Evolutionary conservation across 495 filamentous ascomycete genomes (phyloP).

Genomic region (Hypoxylon crocopeplum): DNA sequence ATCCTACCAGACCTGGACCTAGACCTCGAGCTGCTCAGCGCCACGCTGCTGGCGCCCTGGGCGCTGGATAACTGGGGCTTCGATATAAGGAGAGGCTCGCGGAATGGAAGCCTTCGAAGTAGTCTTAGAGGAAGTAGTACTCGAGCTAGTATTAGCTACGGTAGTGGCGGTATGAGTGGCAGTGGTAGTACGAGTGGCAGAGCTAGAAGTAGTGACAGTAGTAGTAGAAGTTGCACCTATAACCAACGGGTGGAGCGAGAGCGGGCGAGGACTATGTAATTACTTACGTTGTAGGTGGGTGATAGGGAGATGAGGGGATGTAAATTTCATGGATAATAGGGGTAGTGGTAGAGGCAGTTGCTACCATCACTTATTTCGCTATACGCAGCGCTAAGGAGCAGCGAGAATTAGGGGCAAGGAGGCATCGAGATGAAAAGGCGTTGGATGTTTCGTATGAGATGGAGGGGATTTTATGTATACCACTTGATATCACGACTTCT

Average conservation of each 20-base stretch:
- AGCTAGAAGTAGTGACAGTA: neutral
- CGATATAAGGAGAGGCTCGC: constrained; percentile 1
- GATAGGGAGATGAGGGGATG: too few relatives aligned
- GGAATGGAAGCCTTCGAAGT: neutral
- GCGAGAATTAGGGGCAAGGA: neutral
- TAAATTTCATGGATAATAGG: too few relatives aligned
- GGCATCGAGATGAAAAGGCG: neutral
- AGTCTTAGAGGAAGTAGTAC: neutral
- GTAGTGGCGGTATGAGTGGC: neutral
- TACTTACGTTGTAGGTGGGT: too few relatives aligned
- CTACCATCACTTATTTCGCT: too few relatives aligned
- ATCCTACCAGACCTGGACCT: constrained; percentile 24
- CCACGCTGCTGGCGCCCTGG: constrained; percentile 26
- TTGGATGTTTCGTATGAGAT: neutral
- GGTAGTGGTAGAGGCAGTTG: too few relatives aligned
- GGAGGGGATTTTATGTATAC: constrained; percentile 19
- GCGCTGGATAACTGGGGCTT: constrained; percentile 15
- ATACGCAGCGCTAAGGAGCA: neutral
- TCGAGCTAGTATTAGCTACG: neutral
- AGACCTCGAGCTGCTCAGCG: constrained; percentile 21
- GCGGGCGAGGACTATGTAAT: constrained; percentile 25
- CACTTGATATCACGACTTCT: constrained; percentile 20
- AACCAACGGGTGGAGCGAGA: constrained; percentile 4
- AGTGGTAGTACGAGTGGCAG: neutral
- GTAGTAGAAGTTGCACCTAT: neutral